A percentile compares a stretch with the other conserved stretches of the same genome.
Evolutionary conservation across 805 yeast genomes (phyloP).

Genomic region (Myxozyma neglecta): DNA sequence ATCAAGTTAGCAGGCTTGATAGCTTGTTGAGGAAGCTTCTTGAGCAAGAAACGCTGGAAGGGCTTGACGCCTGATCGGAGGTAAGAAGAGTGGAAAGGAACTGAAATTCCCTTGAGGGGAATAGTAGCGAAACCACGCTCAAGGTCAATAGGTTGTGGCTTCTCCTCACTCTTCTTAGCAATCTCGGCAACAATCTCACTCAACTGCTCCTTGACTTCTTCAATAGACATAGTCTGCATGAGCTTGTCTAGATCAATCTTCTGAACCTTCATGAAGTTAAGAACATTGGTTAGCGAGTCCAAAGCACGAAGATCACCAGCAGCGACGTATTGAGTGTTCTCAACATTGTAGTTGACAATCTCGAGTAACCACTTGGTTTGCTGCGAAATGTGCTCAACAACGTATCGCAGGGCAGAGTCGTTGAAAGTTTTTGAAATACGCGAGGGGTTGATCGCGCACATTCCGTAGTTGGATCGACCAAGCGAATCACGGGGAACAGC

Average conservation of each 20-base stretch:
- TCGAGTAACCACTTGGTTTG: conserved; percentile 93
- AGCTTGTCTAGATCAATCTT: conserved; percentile 89
- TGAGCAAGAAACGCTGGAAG: conserved; percentile 94
- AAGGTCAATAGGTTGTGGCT: conserved; percentile 94
- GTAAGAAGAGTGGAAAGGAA: conserved; percentile 99
- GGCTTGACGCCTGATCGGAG: conserved; percentile 98
- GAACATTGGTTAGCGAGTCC: conserved; percentile 88
- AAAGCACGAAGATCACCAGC: conserved; percentile 98
- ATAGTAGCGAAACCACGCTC: conserved; percentile 98
- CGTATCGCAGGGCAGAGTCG: conserved; percentile 92
- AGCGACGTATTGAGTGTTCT: conserved; percentile 96
- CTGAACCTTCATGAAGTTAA: conserved; percentile 89
- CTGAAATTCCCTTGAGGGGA: conserved; percentile 98
- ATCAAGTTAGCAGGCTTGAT: conserved; percentile 91
- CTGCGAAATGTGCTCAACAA: conserved; percentile 80
- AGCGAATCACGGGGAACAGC: conserved; percentile 95
- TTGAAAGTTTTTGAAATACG: conserved; percentile 84
- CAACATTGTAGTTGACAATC: conserved; percentile 97
- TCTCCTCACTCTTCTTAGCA: conserved; percentile 73
- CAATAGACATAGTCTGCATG: conserved; percentile 77
- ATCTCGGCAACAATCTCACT: conserved; percentile 85
- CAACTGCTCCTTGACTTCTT: conserved; percentile 85
- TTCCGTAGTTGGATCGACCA: conserved; percentile 98
- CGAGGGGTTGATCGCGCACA: conserved; percentile 98
- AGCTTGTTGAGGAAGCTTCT: conserved; percentile 92